Base-by-base conservation (phyloP, 2,329 filamentous ascomycete genomes). In the Xylariaceae sp. region DNA sequence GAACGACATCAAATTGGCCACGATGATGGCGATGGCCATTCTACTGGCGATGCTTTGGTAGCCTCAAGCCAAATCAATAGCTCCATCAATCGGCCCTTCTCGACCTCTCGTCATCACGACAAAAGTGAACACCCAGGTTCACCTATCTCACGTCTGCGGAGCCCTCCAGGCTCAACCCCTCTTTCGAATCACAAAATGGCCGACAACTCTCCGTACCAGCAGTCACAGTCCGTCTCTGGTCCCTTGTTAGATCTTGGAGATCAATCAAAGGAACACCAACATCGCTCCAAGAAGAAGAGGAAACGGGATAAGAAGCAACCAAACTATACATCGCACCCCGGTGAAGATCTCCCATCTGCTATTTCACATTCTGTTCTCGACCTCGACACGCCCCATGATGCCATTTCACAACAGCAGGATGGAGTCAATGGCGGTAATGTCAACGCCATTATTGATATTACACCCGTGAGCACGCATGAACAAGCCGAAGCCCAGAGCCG, bases 221-320 rank as follows among this genome's bases (percentile, higher is more conserved):
- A 43, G 13, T 39, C 47, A 4, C 47, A 47, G 1, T 37, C 47
- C 21, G 19, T 30, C 22, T 40, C 42, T 19, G 6, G 15, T 3
- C 43, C 46, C 32, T 47, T 49, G 8, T 32, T 48, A 40, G 41
- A 46, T 18, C 29, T 44, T 12, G 45, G 32, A 10, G 22, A 30
- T 18, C 44, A 44, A n/a, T 8, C 40, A 16, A 22, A 41, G 13
- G 26, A 47, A 26, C 2, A 47, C 8, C 34, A 39, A 16, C 49
- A 46, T 10, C 21, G 21, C 18, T 65, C 55, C 0, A 68, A 56
- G 29, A 65, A 70, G 48, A 60, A 55, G 19, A n/a, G n/a, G n/a
- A 71, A 67, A 49, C 70, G 70, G 16, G 68, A 64, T 18, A 70
- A 68, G 52, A 73, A 73, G 13, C 68, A 67, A 45, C 46, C 49